Evolutionary conservation across 1,139 yeast species (phyloP).

Genomic region (Cylindricascospora bacillispora): DNA sequence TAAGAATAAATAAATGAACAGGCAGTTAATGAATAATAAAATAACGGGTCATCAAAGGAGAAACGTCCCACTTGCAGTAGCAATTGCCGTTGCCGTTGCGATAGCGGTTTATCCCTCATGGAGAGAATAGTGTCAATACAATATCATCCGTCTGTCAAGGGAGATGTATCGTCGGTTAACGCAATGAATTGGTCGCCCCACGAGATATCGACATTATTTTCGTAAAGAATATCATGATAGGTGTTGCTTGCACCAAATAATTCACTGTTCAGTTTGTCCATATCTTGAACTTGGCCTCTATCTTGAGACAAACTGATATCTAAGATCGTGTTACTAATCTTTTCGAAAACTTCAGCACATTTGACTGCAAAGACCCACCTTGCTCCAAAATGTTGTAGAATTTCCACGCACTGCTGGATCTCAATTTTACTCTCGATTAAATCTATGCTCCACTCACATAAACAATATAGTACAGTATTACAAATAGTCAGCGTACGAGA

Average conservation of each 20-base stretch:
- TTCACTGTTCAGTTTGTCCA: constrained; percentile 31
- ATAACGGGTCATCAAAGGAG: too few relatives aligned
- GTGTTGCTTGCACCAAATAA: constrained; percentile 33
- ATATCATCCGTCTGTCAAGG: background rate
- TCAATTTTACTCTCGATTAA: constrained; percentile 33
- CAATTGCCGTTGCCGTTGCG: too few relatives aligned
- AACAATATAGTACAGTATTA: constrained; percentile 33
- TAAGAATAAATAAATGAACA: too few relatives aligned
- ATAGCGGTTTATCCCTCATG: too few relatives aligned
- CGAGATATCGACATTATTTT: constrained; percentile 31
- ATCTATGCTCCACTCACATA: constrained; percentile 35
- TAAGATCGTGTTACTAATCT: constrained; percentile 30
- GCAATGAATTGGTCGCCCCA: constrained; percentile 26
- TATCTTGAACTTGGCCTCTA: constrained; percentile 23
- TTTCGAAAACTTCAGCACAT: constrained; percentile 33
- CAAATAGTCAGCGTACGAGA: constrained; percentile 35
- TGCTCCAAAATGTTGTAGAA: constrained; percentile 33
- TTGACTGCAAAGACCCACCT: constrained; percentile 36
- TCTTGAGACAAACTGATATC: constrained; percentile 29
- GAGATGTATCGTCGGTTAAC: too few relatives aligned
- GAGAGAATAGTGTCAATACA: too few relatives aligned
- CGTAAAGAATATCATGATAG: constrained; percentile 34
- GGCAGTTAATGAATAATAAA: too few relatives aligned
- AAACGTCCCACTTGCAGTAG: too few relatives aligned
- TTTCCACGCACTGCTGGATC: constrained; percentile 34